Percentiles rank a stretch among this genome's conserved stretches.
These are phyloP conservation scores for Seminavis robusta DNA, from an alignment of 108 stramenopile genomes.

Conservation along the genomic window DNA sequence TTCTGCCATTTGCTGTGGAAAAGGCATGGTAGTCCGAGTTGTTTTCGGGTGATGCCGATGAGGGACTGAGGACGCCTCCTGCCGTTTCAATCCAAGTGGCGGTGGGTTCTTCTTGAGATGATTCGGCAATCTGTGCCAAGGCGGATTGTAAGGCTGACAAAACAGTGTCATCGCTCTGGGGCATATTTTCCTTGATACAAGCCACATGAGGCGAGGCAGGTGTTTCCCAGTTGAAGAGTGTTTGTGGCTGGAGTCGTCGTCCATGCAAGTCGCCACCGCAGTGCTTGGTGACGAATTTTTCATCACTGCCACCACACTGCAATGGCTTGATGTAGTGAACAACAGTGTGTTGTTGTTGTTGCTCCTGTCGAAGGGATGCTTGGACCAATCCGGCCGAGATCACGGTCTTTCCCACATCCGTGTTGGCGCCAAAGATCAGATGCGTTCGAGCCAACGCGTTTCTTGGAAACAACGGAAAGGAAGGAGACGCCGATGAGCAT, in stretches of 20 bases:
- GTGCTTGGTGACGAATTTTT: constrained; percentile 53
- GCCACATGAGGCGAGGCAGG: constrained; percentile 91
- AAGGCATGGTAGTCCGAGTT: constrained; percentile 25
- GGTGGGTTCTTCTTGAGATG: not conserved
- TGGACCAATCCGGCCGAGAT: constrained; percentile 81
- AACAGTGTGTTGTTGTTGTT: not conserved
- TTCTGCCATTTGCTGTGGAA: not conserved
- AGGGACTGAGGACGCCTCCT: constrained; percentile 85
- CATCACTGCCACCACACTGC: constrained; percentile 88
- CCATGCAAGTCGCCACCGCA: constrained; percentile 4
- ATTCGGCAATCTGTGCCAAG: constrained; percentile 11
- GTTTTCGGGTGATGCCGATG: constrained; percentile 77
- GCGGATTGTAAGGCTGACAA: constrained; percentile 37
- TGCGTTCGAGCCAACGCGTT: too few species aligned
- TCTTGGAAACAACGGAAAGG: too few species aligned
- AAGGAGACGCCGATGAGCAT: too few species aligned
- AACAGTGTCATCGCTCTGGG: constrained; percentile 71
- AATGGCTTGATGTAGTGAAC: constrained; percentile 91
- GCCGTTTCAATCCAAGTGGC: constrained; percentile 74
- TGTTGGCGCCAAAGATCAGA: constrained; percentile 94
- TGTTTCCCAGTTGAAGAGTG: constrained; percentile 85
- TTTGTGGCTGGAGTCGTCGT: constrained; percentile 25
- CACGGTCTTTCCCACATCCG: constrained; percentile 96
- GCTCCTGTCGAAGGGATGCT: constrained; percentile 41
- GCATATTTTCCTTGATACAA: constrained; percentile 61